phyloP scores from a whole-genome alignment of 2,329 filamentous ascomycete species.

The Penicillium sp. region DNA sequence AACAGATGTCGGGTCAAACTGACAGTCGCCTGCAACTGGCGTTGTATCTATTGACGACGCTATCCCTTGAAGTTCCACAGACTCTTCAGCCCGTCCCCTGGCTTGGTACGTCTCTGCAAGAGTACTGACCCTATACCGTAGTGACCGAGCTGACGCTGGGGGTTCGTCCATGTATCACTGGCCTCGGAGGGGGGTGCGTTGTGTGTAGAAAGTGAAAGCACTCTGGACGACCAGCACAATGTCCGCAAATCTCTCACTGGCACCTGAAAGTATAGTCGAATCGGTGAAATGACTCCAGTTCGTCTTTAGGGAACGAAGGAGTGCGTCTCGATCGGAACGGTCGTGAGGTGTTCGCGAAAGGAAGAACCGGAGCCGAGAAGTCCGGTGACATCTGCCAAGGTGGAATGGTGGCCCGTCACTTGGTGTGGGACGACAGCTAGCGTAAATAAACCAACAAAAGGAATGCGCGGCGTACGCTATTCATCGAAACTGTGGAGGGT shows the following conservation, averaged over 20 bases:
- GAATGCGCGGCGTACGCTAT: background rate
- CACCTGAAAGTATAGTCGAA: background rate
- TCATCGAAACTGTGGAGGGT: background rate
- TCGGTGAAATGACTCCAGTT: background rate
- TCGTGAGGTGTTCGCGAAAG: background rate
- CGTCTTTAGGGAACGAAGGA: background rate
- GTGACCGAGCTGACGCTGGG: background rate
- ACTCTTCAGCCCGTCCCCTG: background rate
- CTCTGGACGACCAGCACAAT: background rate
- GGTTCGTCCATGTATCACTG: constrained; percentile 4
- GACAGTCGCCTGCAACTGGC: background rate
- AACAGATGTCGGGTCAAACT: constrained; percentile 1
- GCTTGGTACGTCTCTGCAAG: constrained; percentile 1
- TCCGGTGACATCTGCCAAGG: constrained; percentile 3
- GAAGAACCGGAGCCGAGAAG: background rate
- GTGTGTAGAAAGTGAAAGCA: background rate
- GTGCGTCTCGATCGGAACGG: background rate
- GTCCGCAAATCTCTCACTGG: background rate
- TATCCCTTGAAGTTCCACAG: background rate
- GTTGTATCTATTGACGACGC: background rate
- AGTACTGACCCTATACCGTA: background rate
- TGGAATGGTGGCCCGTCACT: background rate
- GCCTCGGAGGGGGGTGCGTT: background rate
- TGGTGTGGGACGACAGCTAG: background rate
- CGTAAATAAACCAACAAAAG: background rate